These are phyloP conservation scores for Sinapis alba DNA, from an alignment of 441 rosid genomes.

Conservation along the genomic window DNA sequence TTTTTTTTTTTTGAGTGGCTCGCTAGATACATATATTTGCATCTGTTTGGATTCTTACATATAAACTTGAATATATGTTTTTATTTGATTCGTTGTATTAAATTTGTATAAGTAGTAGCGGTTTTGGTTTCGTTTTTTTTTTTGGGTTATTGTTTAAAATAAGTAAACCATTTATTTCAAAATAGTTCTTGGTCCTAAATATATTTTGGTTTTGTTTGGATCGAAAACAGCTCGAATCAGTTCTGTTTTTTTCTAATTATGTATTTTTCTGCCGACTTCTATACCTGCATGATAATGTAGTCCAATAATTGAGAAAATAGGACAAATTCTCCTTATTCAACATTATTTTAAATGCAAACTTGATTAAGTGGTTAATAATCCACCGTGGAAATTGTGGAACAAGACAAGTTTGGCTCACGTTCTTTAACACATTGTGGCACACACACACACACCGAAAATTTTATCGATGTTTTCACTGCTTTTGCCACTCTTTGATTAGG, in stretches of 20 bases:
- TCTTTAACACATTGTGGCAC: slow-evolving; percentile 43
- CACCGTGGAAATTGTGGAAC: slow-evolving; percentile 40
- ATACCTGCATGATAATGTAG: too few species aligned
- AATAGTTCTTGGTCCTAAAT: background rate
- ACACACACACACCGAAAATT: slow-evolving; percentile 27
- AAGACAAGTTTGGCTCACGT: slow-evolving; percentile 59
- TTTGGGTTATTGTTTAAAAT: background rate
- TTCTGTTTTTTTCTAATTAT: background rate
- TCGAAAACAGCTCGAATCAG: background rate
- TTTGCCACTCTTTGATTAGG: slow-evolving; percentile 17
- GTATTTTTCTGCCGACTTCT: background rate
- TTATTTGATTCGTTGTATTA: background rate
- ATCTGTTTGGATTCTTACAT: background rate
- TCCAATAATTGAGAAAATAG: too few species aligned
- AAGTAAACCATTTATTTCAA: background rate
- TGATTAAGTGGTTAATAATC: slow-evolving; percentile 14
- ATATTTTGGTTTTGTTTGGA: background rate
- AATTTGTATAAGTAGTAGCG: background rate
- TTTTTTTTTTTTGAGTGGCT: background rate
- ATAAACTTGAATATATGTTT: background rate
- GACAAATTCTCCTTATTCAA: too few species aligned
- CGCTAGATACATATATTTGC: background rate
- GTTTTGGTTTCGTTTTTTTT: background rate
- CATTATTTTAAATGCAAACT: too few species aligned
- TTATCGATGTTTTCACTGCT: slow-evolving; percentile 21